A percentile compares a stretch with the other conserved stretches of the same genome.
Conservation (phyloP, 2,329 filamentous ascomycete species). For the Aureobasidium sp. region DNA sequence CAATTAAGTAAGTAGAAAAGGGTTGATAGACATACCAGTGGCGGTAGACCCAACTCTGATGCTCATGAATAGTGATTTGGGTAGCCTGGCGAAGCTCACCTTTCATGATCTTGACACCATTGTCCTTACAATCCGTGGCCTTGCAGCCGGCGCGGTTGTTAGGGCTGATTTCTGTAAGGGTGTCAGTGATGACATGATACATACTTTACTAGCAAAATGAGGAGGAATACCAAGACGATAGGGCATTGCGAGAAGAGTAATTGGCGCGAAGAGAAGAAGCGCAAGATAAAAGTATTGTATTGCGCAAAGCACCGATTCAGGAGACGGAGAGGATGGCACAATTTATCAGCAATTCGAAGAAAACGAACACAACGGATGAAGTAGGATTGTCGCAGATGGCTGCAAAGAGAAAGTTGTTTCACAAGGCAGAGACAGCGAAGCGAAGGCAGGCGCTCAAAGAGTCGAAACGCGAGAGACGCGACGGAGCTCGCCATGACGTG, state of each 20-base stretch:
- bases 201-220: too few species aligned
- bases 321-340: background rate
- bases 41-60: conserved; percentile 67
- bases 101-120: conserved; percentile 64
- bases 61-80: conserved; percentile 57
- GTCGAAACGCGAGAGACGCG: conserved; percentile 8
- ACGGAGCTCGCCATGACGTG: background rate
- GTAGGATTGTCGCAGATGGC: background rate
- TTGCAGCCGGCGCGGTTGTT: conserved; percentile 69
- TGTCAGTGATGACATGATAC: background rate
- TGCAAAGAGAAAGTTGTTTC: background rate
- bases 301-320: background rate
- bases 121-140: conserved; percentile 65
- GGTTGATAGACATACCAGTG: conserved; percentile 62
- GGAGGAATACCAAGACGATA: conserved; percentile 12
- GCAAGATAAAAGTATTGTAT: background rate
- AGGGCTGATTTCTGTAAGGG: conserved; percentile 57
- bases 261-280: background rate
- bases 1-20: background rate
- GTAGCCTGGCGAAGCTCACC: conserved; percentile 71
- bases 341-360: background rate
- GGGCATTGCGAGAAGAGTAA: background rate
- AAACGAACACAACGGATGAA: background rate
- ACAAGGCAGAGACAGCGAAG: background rate
- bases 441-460: background rate